Evolutionary conservation across 192 early-diverging fungal species (phyloP).

Genomic region (Paraglomus brasilianum): DNA sequence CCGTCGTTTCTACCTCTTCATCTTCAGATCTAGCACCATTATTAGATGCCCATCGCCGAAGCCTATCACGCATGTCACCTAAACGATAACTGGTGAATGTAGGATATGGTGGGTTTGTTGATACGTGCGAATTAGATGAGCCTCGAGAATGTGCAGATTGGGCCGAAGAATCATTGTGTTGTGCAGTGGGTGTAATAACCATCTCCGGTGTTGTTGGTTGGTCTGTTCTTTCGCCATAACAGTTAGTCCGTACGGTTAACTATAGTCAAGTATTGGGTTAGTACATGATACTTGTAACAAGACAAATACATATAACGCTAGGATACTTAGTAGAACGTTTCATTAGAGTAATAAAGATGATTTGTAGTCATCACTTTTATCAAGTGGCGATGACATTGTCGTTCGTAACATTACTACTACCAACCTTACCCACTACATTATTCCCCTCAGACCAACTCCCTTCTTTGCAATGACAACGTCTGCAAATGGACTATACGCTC

Average conservation of each 20-base stretch:
- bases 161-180: too few species aligned
- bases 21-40: not conserved
- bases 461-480: not conserved
- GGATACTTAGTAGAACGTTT: too few species aligned
- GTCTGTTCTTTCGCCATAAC: too few species aligned
- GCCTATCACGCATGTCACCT: not conserved
- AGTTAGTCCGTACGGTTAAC: too few species aligned
- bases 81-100: constrained; percentile 17
- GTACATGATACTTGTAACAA: too few species aligned
- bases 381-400: not conserved
- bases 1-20: not conserved
- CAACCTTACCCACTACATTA: not conserved
- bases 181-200: too few species aligned
- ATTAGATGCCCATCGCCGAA: constrained; percentile 1
- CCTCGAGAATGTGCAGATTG: not conserved
- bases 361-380: too few species aligned
- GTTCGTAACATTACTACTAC: not conserved
- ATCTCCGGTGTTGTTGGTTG: too few species aligned
- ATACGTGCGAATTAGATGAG: not conserved
- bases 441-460: constrained; percentile 4
- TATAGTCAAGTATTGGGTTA: too few species aligned
- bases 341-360: too few species aligned
- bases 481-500: not conserved
- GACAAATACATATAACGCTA: too few species aligned
- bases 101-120: not conserved